These are phyloP conservation scores for Phaseolus lunatus DNA, from an alignment of 306 rosid genomes.

Conservation along the genomic window DNA sequence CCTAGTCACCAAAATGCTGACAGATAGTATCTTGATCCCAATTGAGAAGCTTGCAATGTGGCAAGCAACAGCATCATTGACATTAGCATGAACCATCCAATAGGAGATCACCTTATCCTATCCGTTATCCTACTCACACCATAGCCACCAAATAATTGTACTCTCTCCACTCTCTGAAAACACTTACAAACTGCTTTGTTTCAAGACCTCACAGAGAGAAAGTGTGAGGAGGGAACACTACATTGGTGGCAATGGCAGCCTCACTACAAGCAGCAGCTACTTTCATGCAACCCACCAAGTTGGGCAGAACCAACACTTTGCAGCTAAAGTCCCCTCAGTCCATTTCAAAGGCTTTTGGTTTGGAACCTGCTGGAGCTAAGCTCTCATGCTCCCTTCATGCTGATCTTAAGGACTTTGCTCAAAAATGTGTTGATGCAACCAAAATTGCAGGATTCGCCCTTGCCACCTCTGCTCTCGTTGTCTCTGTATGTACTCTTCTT, in stretches of 20 bases:
- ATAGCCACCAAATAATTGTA: slow-evolving; percentile 58
- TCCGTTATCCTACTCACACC: slow-evolving; percentile 66
- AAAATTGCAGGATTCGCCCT: slow-evolving; percentile 96
- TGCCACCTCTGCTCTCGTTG: slow-evolving; percentile 97
- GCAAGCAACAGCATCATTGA: slow-evolving; percentile 36
- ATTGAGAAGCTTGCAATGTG: slow-evolving; percentile 59
- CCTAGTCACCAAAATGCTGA: slow-evolving; percentile 32
- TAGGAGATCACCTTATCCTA: slow-evolving; percentile 83
- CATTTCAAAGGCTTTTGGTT: slow-evolving; percentile 54
- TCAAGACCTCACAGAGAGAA: neutral
- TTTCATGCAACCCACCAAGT: slow-evolving; percentile 80
- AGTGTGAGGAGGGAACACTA: slow-evolving; percentile 14
- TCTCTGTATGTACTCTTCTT: slow-evolving; percentile 69
- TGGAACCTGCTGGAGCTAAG: slow-evolving; percentile 40
- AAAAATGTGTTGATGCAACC: slow-evolving; percentile 75
- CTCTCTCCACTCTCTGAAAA: slow-evolving; percentile 39
- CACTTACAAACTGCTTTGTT: slow-evolving; percentile 36
- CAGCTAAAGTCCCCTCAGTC: slow-evolving; percentile 72
- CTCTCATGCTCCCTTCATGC: slow-evolving; percentile 51
- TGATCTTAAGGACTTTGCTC: slow-evolving; percentile 70
- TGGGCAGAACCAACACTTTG: slow-evolving; percentile 54
- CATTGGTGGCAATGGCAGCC: slow-evolving; percentile 74
- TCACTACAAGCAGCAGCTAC: slow-evolving; percentile 97
- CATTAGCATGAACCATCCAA: slow-evolving; percentile 65
- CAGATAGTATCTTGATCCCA: slow-evolving; percentile 52